Evolutionary conservation across 2,329 filamentous ascomycete species (phyloP), one percentile per base, ranked within the genome.

Genomic region (Endoconidiophora laricicola): DNA sequence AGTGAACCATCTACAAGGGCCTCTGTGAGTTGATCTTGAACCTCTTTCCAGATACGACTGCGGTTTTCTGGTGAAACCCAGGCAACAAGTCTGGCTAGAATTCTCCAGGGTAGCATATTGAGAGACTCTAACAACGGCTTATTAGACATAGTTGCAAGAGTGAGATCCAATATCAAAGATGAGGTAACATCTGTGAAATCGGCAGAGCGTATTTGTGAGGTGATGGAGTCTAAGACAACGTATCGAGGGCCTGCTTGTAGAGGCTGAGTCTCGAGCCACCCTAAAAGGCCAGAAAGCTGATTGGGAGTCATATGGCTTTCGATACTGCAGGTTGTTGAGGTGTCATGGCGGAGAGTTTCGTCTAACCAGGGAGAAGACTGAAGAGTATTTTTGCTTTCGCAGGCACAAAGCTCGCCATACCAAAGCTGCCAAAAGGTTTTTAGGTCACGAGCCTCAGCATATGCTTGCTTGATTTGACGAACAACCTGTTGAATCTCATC

Each of bases 341-440:
- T 43, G 46, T 54, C 52, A 38, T 52, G 41, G 3, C 53, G 49
- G 12, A 56, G 42, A 12, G 47, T 41, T n/a, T 46, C 43, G 6
- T 56, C 50, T 4, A 56, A 44, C 65, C 66, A 68, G 0, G 63
- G 62, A 1, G 61, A 64, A 5, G 45, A 64, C 12, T 29, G 56
- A 55, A 14, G 26, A 23, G 55, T 52, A 16, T 62, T 58, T 37
- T 58, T 56, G 42, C 59, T 56, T 50, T 66, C 62, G 14, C 61
- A 58, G 12, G 62, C 58, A 37, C 60, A 62, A 1, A 72, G 60
- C 50, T 69, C 65, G 40, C 62, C 57, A 44, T 64, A 69, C 72
- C 72, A 75, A 2, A 67, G 58, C 44, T 64, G 65, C 53, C 74
- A 53, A 50, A 74, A 74, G 68, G 66, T 48, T 69, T 67, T 9